Base-by-base conservation (phyloP, 768 basidiomycete species). In the Pleurotus tuber-regium region DNA sequence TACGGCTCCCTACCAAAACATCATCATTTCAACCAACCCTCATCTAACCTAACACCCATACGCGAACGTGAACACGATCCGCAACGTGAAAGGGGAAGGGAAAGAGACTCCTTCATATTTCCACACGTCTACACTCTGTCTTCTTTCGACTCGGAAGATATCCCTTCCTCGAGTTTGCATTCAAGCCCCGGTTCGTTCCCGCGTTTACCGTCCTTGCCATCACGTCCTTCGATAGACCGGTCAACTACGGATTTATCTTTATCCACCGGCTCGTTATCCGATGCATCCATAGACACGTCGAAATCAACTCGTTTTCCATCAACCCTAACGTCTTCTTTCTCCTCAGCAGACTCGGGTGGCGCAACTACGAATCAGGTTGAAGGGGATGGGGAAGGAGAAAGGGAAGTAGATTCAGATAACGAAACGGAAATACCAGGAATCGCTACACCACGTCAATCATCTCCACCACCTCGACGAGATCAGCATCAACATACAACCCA, bases 1-100 rank as follows among this genome's bases (percentile, higher is more conserved):
- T 39, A 30, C 7, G 54, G 52, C 38, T 54, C 53, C 40, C 30
- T 56, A 59, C 30, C 58, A 59, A 14, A 47, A 44, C 33, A 18
- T 12, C 41, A 19, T 26, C 40, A 23, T 23, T n/a, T n/a, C n/a
- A 11, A 47, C 19, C n/a, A n/a, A n/a, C n/a, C n/a, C n/a, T n/a
- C n/a, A n/a, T n/a, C n/a, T n/a, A n/a, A n/a, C n/a, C n/a, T n/a
- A n/a, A 30, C 36, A 4, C 26, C 31, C 18, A 39, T 14, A 8
- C 19, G 21, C 29, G 28, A 11, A 29, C 14, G 3, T 11, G 26
- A n/a, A 38, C 23, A 2, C 25, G 12, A 21, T 38, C 35, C 35
- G 3, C 35, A 38, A 3, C 35, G 35, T 19, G n/a, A 19, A 19
- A n/a, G n/a, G 3, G 35, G n/a, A 4, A 23, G 29, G 24, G 50